These are phyloP conservation scores for Ceratocystis cubensis DNA, from an alignment of 2,329 filamentous ascomycete species.

Conservation along the genomic window DNA sequence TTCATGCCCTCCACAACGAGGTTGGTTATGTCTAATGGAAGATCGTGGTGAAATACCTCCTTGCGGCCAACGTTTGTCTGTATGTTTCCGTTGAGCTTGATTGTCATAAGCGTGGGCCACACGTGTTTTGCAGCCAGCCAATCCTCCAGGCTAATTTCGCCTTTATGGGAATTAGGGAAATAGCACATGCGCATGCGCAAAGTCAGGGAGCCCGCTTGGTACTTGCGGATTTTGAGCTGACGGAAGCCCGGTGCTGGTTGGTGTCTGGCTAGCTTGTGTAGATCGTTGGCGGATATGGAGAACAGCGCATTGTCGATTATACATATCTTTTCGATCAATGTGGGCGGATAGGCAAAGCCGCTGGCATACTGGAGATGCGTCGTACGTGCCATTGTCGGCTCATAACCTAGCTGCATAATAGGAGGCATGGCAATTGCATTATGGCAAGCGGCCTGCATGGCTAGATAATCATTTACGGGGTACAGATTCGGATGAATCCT, in stretches of 20 bases:
- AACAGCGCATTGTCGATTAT: neutral
- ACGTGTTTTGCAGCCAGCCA: slow-evolving; percentile 6
- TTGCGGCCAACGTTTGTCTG: slow-evolving; percentile 45
- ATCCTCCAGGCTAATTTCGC: neutral
- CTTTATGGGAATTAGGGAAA: neutral
- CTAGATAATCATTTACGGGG: neutral
- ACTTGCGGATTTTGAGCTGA: slow-evolving; percentile 12
- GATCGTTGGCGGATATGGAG: neutral
- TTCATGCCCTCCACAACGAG: slow-evolving; percentile 49
- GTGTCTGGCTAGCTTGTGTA: neutral
- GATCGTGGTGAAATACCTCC: slow-evolving; percentile 59
- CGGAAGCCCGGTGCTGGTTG: neutral
- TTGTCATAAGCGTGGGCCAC: neutral
- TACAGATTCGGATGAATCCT: neutral
- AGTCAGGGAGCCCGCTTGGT: slow-evolving; percentile 4
- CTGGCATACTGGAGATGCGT: slow-evolving; percentile 4
- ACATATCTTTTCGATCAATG: neutral
- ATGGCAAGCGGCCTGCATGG: neutral
- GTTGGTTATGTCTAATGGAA: slow-evolving; percentile 62
- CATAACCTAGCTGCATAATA: neutral
- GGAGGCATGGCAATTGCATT: neutral
- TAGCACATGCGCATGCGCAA: slow-evolving; percentile 12
- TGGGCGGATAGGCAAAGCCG: slow-evolving; percentile 8
- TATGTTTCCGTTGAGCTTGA: slow-evolving; percentile 6
- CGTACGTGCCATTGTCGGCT: neutral